phyloP scores from a whole-genome alignment of 2,329 filamentous ascomycete genomes.

The Lecanicillium sp. region DNA sequence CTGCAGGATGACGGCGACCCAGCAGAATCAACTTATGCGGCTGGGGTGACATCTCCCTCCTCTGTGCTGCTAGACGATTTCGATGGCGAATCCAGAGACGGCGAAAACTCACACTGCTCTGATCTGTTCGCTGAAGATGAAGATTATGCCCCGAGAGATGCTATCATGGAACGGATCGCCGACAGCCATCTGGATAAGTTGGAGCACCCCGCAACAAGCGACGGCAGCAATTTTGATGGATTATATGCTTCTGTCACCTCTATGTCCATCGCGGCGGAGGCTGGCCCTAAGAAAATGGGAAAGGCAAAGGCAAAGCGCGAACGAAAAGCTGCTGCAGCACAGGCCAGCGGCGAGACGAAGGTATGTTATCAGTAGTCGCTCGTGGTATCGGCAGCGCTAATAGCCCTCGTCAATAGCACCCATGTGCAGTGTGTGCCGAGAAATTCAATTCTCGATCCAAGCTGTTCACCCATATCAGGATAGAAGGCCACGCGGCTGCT shows the following conservation, averaged over 20 bases:
- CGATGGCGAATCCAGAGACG: background rate
- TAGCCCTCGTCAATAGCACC: constrained; percentile 25
- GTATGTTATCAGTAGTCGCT: background rate
- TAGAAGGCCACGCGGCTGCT: constrained; percentile 55
- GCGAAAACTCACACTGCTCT: background rate
- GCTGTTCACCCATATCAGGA: constrained; percentile 67
- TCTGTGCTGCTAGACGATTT: no score
- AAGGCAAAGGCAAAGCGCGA: constrained; percentile 47
- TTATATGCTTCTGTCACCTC: constrained; percentile 16
- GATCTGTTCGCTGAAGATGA: constrained; percentile 20
- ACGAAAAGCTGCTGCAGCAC: constrained; percentile 38
- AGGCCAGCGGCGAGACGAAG: constrained; percentile 31
- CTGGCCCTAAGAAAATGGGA: constrained; percentile 36
- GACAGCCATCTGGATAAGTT: background rate
- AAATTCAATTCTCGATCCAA: constrained; percentile 57
- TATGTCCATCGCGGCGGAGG: constrained; percentile 23
- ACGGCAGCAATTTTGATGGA: background rate
- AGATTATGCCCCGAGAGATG: constrained; percentile 43
- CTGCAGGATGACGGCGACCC: background rate
- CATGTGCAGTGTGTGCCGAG: constrained; percentile 40
- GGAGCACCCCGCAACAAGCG: background rate
- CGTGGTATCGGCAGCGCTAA: background rate
- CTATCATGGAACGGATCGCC: constrained; percentile 36
- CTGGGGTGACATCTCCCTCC: background rate
- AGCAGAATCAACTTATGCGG: background rate